Conservation (phyloP, 257 asterid species). For the Jacaranda mimosifolia region DNA sequence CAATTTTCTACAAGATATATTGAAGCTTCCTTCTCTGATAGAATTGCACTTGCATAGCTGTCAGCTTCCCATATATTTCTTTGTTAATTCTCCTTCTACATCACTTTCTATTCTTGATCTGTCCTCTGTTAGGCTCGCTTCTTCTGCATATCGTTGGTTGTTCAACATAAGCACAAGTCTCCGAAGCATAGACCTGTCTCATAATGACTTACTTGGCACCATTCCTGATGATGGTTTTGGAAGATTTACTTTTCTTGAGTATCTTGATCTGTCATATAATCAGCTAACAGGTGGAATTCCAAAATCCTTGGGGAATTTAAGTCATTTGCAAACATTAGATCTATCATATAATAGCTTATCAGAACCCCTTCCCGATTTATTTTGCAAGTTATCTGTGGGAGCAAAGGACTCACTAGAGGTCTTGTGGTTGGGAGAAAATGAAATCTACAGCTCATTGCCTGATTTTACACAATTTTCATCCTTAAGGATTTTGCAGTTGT, state of each 20-base stretch:
- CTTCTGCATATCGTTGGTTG: slow-evolving; percentile 16
- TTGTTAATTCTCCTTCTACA: no score
- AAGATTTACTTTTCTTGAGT: slow-evolving; percentile 17
- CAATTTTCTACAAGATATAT: not conserved
- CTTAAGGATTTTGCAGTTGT: slow-evolving; percentile 35
- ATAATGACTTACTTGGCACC: slow-evolving; percentile 16
- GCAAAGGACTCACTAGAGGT: not conserved
- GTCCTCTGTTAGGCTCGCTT: not conserved
- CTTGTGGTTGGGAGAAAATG: not conserved
- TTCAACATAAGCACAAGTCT: slow-evolving; percentile 14
- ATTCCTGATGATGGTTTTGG: slow-evolving; percentile 43
- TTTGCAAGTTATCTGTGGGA: slow-evolving; percentile 6
- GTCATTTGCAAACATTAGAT: not conserved
- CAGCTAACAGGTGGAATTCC: no score
- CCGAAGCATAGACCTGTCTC: slow-evolving; percentile 21
- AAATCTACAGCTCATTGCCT: slow-evolving; percentile 31
- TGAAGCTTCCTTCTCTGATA: slow-evolving; percentile 28
- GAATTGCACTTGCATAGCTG: not conserved
- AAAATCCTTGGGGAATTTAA: no score
- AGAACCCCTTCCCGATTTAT: slow-evolving; percentile 23
- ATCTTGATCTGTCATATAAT: slow-evolving; percentile 25
- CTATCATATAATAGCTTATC: not conserved
- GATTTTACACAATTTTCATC: not conserved
- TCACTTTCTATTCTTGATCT: no score
- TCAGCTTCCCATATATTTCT: no score